Conservation (phyloP, 2,329 filamentous ascomycete genomes). For the Rhexocercosporidium sp. region DNA sequence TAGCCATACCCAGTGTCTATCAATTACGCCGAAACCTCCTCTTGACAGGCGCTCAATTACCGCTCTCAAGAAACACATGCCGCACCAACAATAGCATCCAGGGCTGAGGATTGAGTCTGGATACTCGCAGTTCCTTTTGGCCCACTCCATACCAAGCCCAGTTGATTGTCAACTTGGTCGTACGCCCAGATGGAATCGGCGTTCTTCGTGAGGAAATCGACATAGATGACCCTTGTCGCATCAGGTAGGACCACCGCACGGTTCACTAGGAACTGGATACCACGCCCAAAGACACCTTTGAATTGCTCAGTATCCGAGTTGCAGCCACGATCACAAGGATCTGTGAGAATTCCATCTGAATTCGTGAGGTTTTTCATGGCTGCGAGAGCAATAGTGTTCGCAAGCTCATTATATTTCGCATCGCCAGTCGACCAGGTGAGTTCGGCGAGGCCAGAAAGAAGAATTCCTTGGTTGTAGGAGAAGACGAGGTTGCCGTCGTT, state of each 20-base stretch:
- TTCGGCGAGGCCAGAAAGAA: conserved; percentile 63
- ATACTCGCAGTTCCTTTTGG: conserved; percentile 60
- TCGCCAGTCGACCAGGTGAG: conserved; percentile 55
- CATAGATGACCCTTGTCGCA: conserved; percentile 55
- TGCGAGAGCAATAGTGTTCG: conserved; percentile 59
- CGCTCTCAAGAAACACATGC: conserved; percentile 30
- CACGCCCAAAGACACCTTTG: conserved; percentile 74
- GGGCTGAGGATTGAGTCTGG: conserved; percentile 66
- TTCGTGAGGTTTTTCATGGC: conserved; percentile 54
- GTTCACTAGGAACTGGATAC: conserved; percentile 62
- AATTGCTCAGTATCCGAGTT: conserved; percentile 63
- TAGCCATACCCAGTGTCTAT: conserved; percentile 2
- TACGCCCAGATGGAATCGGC: conserved; percentile 70
- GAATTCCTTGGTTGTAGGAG: conserved; percentile 66
- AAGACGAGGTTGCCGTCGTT: conserved; percentile 52
- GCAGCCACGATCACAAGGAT: conserved; percentile 56
- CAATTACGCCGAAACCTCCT: conserved; percentile 4
- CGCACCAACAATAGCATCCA: conserved; percentile 71
- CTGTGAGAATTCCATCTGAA: conserved; percentile 54
- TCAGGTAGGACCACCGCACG: conserved; percentile 38
- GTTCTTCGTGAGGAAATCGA: conserved; percentile 61
- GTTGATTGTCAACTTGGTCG: conserved; percentile 55
- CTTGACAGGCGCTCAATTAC: not conserved
- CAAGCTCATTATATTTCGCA: conserved; percentile 49
- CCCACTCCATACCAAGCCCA: conserved; percentile 71